These are phyloP conservation scores for Puccinia sorghi DNA, from an alignment of 1,284 basidiomycete species.

Conservation along the genomic window DNA sequence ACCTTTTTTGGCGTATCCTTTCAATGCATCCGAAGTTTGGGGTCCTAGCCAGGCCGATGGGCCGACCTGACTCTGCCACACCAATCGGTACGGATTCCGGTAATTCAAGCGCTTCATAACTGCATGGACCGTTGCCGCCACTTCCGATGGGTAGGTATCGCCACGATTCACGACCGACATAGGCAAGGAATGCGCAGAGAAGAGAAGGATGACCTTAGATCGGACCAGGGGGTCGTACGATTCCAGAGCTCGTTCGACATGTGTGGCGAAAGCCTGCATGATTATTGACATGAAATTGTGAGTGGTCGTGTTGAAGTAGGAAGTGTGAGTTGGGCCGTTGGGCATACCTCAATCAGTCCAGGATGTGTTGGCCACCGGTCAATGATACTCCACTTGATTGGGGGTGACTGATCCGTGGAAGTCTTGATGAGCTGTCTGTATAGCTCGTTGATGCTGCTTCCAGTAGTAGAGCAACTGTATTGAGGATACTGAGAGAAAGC, in stretches of 20 bases:
- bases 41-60: conserved; percentile 98
- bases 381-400: conserved; percentile 92
- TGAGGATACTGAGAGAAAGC: conserved; percentile 99
- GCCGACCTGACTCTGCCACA: conserved; percentile 98
- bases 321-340: neutral
- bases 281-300: neutral
- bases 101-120: conserved; percentile 82
- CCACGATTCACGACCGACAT: conserved; percentile 97
- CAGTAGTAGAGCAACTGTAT: conserved; percentile 97
- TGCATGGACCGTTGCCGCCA: conserved; percentile 85
- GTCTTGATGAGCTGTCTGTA: conserved; percentile 64
- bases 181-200: conserved; percentile 96
- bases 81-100: conserved; percentile 81
- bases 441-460: conserved; percentile 92
- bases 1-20: conserved; percentile 85
- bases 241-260: conserved; percentile 78
- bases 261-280: conserved; percentile 79
- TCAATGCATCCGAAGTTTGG: conserved; percentile 87
- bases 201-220: conserved; percentile 77
- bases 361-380: conserved; percentile 96
- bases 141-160: conserved; percentile 94
- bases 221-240: conserved; percentile 73
- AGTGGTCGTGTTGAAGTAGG: conserved; percentile 7
- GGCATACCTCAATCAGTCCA: conserved; percentile 82
- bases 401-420: conserved; percentile 61